A percentile compares a stretch with the other conserved stretches of the same genome.
phyloP scores from a whole-genome alignment of 1,139 yeast genomes.

The Debaryomyces psychrophilus region DNA sequence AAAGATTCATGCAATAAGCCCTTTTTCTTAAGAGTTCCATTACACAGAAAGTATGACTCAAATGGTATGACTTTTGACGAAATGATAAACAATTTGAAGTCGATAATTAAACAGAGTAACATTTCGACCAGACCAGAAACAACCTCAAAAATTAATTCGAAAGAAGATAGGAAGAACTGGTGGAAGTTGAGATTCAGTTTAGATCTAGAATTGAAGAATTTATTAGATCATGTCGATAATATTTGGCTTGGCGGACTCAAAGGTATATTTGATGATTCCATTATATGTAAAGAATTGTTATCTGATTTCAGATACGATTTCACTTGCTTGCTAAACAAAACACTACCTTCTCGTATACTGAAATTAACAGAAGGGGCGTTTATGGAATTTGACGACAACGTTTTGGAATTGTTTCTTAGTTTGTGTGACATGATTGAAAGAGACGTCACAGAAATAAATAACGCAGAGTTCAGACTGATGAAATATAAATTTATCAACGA shows the following conservation, averaged over 20 bases:
- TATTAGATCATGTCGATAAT: slow-evolving; percentile 63
- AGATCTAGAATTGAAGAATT: slow-evolving; percentile 55
- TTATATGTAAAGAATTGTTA: slow-evolving; percentile 18
- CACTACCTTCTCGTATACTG: slow-evolving; percentile 42
- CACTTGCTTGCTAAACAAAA: slow-evolving; percentile 30
- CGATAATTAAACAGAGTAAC: slow-evolving; percentile 63
- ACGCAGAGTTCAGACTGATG: neutral
- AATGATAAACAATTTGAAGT: slow-evolving; percentile 47
- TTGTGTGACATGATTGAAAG: slow-evolving; percentile 28
- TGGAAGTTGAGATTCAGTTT: slow-evolving; percentile 71
- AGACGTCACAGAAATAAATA: neutral
- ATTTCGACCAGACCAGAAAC: slow-evolving; percentile 56
- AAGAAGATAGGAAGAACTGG: slow-evolving; percentile 72
- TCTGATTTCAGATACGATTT: slow-evolving; percentile 42
- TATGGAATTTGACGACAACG: slow-evolving; percentile 50
- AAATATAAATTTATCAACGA: slow-evolving; percentile 47
- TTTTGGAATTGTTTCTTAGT: slow-evolving; percentile 56
- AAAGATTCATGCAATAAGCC: slow-evolving; percentile 35
- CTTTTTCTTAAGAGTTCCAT: slow-evolving; percentile 60
- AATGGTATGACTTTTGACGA: slow-evolving; percentile 46
- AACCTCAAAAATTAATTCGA: slow-evolving; percentile 54
- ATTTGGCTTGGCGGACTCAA: slow-evolving; percentile 84
- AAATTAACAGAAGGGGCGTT: slow-evolving; percentile 10
- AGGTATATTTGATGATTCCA: slow-evolving; percentile 52
- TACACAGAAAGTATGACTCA: slow-evolving; percentile 53